phyloP scores from a whole-genome alignment of 805 yeast species.

The Candida orba region DNA sequence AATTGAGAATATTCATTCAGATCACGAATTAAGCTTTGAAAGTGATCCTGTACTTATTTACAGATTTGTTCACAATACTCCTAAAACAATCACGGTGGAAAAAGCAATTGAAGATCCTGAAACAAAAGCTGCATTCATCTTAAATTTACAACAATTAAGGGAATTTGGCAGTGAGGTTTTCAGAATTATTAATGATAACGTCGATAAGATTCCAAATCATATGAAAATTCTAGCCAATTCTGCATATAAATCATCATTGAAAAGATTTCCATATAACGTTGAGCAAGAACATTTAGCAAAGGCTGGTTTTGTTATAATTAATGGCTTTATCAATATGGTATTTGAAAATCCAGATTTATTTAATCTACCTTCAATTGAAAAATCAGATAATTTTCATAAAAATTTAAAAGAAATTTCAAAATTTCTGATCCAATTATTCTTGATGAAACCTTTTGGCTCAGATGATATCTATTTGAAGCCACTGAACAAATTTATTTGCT shows the following conservation, averaged over 20 bases:
- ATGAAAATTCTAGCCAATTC: constrained; percentile 48
- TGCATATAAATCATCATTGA: constrained; percentile 32
- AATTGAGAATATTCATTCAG: constrained; percentile 28
- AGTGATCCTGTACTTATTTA: constrained; percentile 68
- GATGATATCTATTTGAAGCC: constrained; percentile 70
- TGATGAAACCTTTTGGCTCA: constrained; percentile 57
- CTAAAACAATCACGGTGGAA: constrained; percentile 42
- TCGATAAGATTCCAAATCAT: constrained; percentile 46
- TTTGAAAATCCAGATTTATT: constrained; percentile 48
- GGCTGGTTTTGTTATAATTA: constrained; percentile 59
- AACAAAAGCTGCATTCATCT: constrained; percentile 64
- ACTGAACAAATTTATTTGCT: constrained; percentile 60
- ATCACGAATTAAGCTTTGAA: constrained; percentile 53
- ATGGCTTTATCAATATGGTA: constrained; percentile 41
- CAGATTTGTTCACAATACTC: constrained; percentile 30
- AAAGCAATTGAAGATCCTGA: constrained; percentile 72
- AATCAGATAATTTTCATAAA: constrained; percentile 21
- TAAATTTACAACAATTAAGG: constrained; percentile 67
- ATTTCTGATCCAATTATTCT: constrained; percentile 56
- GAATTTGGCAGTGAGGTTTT: constrained; percentile 60
- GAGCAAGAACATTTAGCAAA: constrained; percentile 57
- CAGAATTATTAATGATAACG: constrained; percentile 37
- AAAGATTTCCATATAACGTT: constrained; percentile 48
- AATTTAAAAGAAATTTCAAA: constrained; percentile 53
- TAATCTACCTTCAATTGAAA: constrained; percentile 35